Conservation (phyloP, 2,329 filamentous ascomycete species). For the Tolypocladium tropicale region DNA sequence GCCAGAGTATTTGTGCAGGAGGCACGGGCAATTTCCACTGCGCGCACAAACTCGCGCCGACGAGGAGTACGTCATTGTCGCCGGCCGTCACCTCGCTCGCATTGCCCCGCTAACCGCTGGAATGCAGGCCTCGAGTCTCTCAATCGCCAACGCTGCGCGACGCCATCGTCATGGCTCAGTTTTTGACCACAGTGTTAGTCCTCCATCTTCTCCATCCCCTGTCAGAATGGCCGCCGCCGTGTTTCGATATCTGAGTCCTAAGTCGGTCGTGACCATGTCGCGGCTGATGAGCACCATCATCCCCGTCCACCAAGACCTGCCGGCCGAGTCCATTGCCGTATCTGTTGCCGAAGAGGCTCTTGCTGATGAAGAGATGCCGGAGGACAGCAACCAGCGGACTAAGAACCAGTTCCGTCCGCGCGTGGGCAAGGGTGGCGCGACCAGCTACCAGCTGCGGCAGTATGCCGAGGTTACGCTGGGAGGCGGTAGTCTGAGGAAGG, state of each 20-base stretch:
- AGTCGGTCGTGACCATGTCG: conserved; percentile 20
- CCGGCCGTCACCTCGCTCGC: background rate
- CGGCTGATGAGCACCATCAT: conserved; percentile 19
- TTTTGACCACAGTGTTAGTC: conserved; percentile 33
- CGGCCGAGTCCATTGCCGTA: conserved; percentile 8
- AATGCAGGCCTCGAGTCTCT: conserved; percentile 19
- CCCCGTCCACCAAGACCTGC: conserved; percentile 17
- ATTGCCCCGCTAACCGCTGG: conserved; percentile 32
- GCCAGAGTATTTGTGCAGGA: background rate
- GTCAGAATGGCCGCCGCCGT: conserved; percentile 9
- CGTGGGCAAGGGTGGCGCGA: conserved; percentile 77
- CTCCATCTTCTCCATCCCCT: conserved; percentile 1
- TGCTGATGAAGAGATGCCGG: conserved; percentile 18
- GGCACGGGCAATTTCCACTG: background rate
- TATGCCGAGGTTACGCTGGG: conserved; percentile 97
- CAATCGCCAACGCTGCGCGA: conserved; percentile 5
- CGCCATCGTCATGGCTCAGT: conserved; percentile 25
- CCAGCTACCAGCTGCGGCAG: conserved; percentile 84
- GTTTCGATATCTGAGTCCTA: conserved; percentile 22
- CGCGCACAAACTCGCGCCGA: background rate
- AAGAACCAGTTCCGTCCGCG: conserved; percentile 88
- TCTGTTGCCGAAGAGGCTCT: conserved; percentile 8
- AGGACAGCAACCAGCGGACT: conserved; percentile 68
- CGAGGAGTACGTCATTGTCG: background rate
- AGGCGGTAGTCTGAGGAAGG: conserved; percentile 88